phyloP scores from a whole-genome alignment of 768 basidiomycete genomes.

The Collybia sp. region DNA sequence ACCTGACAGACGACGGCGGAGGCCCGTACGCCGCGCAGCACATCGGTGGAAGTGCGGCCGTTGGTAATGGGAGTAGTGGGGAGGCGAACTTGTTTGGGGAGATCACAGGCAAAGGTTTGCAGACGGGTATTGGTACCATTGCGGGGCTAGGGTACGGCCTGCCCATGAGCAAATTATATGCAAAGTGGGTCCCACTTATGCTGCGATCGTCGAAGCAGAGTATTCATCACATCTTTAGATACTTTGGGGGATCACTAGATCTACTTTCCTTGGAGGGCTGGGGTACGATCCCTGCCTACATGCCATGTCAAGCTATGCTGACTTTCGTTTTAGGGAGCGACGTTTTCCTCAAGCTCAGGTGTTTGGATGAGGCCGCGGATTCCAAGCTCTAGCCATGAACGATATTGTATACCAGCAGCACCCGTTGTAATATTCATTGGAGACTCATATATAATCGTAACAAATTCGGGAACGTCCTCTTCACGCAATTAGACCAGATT shows the following conservation, averaged over 20 bases:
- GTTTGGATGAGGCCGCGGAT: constrained; percentile 45
- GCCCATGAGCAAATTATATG: constrained; percentile 75
- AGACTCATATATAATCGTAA: background rate
- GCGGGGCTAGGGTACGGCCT: constrained; percentile 87
- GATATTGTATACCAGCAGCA: constrained; percentile 6
- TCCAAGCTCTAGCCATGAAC: constrained; percentile 26
- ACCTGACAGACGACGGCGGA: constrained; percentile 35
- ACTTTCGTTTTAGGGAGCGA: constrained; percentile 34
- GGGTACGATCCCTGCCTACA: constrained; percentile 42
- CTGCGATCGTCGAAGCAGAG: background rate
- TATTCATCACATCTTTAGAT: constrained; percentile 32
- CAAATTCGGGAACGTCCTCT: background rate
- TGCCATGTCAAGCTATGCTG: constrained; percentile 3
- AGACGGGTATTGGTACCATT: constrained; percentile 83
- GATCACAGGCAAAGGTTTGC: constrained; percentile 72
- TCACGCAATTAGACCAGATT: background rate
- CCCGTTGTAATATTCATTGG: too few species aligned
- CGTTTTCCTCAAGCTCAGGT: constrained; percentile 45
- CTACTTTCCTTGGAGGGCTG: constrained; percentile 80
- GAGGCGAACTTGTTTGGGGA: constrained; percentile 66
- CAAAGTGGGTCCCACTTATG: constrained; percentile 41
- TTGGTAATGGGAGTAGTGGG: constrained; percentile 37
- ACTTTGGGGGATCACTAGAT: constrained; percentile 85
- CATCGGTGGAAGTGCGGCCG: constrained; percentile 65
- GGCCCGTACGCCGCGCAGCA: constrained; percentile 80